Evolutionary conservation across 2,329 filamentous ascomycete genomes (phyloP), one percentile per base, ranked within the genome.

Genomic region (Botrytis aclada): DNA sequence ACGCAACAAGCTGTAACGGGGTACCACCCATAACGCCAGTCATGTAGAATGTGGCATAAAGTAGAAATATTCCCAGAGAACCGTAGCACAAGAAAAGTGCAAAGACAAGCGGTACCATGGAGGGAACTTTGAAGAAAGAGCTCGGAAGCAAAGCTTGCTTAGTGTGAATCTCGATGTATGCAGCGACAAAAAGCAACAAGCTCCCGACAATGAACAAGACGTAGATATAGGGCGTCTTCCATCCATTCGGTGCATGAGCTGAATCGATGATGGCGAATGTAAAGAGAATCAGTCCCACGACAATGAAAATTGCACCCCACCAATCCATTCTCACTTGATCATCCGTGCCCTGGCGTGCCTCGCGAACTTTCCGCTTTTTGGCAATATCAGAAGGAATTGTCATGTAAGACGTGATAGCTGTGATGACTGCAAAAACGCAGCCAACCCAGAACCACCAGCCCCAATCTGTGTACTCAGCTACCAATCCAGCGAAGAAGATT

Each of bases 181-280:
- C 84, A 18, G 92, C 89, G 0, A 83, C 82, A 1, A 81, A 82
- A 1, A 96, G 83, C 12, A 91, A 81, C 0, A 93, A 72, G 9
- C 86, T 82, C 0, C 93, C 93, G 1, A 92, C 56, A 4, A 89
- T 82, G 64, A 95, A 87, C 0, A 89, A 88, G 16, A 90, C 83
- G 58, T 88, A 87, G 54, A 95, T 90, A 76, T 94, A 93, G 1
- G 91, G 90, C 0, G 90, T 93, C n/a, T 81, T 84, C 92, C 93
- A 95, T 2, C 90, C 88, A 4, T 89, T 80, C 0, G 89, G 87
- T 0, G 91, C 91, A 80, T 93, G 89, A 0, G 89, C 87, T 12
- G 89, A 90, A 65, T 93, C 90, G 0, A 92, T 94, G 69, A 96
- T 87, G 0, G 92, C 91, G 77, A 90, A 95, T 0, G 94, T 90